Percentiles rank a stretch among this genome's conserved stretches.
Conservation (phyloP, 345 rosid genomes). For the Trapa incisa region DNA sequence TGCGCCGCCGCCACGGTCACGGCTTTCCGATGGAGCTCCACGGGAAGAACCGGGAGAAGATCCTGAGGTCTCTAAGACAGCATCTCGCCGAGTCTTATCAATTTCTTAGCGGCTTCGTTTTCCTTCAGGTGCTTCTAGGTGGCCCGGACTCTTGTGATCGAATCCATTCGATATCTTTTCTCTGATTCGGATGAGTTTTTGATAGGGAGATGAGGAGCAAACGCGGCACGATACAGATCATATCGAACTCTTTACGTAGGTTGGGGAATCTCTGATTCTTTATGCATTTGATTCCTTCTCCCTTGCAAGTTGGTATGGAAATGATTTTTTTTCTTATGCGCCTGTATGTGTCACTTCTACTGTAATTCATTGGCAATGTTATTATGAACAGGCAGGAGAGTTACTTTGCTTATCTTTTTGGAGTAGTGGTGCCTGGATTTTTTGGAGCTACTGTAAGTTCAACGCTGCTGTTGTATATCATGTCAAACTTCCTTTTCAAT, state of each 20-base stretch:
- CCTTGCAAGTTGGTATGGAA: background rate
- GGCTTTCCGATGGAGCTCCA: slow-evolving; percentile 60
- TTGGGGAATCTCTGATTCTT: background rate
- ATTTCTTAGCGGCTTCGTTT: slow-evolving; percentile 55
- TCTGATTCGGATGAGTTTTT: background rate
- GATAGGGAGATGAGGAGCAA: slow-evolving; percentile 79
- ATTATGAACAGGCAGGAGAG: slow-evolving; percentile 56
- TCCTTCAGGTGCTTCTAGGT: slow-evolving; percentile 42
- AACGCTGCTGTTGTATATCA: background rate
- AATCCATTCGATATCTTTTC: background rate
- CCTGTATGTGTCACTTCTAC: background rate
- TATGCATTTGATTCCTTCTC: background rate
- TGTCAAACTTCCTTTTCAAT: background rate
- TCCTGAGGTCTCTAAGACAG: slow-evolving; percentile 36
- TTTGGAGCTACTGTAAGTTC: slow-evolving; percentile 78
- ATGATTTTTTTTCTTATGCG: background rate
- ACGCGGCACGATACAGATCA: slow-evolving; percentile 87
- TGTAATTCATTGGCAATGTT: background rate
- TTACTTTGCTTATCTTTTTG: slow-evolving; percentile 87
- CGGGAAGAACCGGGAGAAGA: slow-evolving; percentile 51
- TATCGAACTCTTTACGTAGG: slow-evolving; percentile 64
- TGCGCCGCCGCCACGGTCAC: slow-evolving; percentile 28
- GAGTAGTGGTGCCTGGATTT: slow-evolving; percentile 77
- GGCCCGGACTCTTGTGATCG: background rate
- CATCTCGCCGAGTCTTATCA: slow-evolving; percentile 34